Evolutionary conservation across 2,329 filamentous ascomycete species (phyloP).

Genomic region (Scleromitrula shiraiana): DNA sequence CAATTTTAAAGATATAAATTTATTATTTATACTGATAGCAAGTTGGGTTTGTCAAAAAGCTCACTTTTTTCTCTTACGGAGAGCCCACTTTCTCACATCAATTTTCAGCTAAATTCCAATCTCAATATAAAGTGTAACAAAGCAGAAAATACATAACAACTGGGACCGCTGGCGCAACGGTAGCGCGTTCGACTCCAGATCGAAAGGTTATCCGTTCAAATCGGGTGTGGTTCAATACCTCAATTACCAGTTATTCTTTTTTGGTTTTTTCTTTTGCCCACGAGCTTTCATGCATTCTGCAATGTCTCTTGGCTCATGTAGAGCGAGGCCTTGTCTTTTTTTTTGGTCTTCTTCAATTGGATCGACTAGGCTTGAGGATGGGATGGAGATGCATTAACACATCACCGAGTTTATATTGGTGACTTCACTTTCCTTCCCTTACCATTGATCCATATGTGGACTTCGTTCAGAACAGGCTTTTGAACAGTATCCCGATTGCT

Average conservation of each 20-base stretch:
- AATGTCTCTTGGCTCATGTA: too few species aligned
- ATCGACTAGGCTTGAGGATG: neutral
- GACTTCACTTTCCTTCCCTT: too few species aligned
- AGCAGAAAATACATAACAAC: fast-evolving
- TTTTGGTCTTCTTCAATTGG: neutral
- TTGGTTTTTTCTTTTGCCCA: neutral
- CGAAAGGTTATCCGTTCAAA: constrained; percentile 30
- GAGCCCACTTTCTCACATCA: too few species aligned
- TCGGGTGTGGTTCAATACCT: constrained; percentile 25
- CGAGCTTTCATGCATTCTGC: neutral
- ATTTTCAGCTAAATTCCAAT: too few species aligned
- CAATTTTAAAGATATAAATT: too few species aligned
- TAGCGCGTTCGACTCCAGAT: constrained; percentile 27
- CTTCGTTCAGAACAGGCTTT: too few species aligned
- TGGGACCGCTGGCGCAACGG: constrained; percentile 19
- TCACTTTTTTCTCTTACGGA: neutral
- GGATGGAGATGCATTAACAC: too few species aligned
- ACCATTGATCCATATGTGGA: too few species aligned
- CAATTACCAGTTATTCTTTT: neutral
- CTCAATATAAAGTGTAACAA: neutral
- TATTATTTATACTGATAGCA: neutral
- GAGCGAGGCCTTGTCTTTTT: too few species aligned
- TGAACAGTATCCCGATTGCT: too few species aligned
- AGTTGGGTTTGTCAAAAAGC: neutral
- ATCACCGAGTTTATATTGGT: too few species aligned